Base-by-base conservation (phyloP, 148 eudicot species). In the Rhododendron vialii region DNA sequence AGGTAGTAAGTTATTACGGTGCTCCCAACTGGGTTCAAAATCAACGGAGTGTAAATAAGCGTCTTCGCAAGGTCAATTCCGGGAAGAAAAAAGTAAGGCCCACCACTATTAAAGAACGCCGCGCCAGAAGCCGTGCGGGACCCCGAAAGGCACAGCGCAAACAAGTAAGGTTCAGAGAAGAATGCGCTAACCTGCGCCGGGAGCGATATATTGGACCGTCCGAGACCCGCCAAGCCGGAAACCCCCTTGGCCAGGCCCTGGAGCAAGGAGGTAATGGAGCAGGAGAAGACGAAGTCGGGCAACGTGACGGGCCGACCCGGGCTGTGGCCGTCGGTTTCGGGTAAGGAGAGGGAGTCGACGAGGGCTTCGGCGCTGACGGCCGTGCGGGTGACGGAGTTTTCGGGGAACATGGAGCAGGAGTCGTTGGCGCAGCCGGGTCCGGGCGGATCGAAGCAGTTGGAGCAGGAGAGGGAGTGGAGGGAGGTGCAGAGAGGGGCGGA, bases 91-190 rank as follows among this genome's bases (percentile, higher is more conserved):
- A 75, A 71, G 83, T 91, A 90, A 2, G 93, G 93, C 17, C 92
- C 93, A 30, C 53, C 20, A 0, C 86, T 28, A 13, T 82, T 86
- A 30, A 88, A 88, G 53, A 91, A 86, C 5, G 79, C 92, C 51
- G 85, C 84, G 5, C 92, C 93, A 1, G 86, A 81, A 18, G 85
- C 89, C 6, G 82, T 65, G 1, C 59, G 65, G 28, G 93, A 89
- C 53, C 87, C 87, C 63, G 92, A 86, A 47, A 91, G 76, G 88
- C 93, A 91, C 24, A 91, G 81, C 26, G 92, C 92, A 48, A 91
- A 91, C 14, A 88, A 15, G 75, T 35, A 17, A 24, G 89, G 91
- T 13, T 33, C 80, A 30, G 89, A 75, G 83, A 78, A 35, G 86
- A 41, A 17, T 4, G 61, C 24, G 61, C 61, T 55, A 55, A 55